Conservation (phyloP, 202 grass and related monocot species). For the Elaeis oleifera region DNA sequence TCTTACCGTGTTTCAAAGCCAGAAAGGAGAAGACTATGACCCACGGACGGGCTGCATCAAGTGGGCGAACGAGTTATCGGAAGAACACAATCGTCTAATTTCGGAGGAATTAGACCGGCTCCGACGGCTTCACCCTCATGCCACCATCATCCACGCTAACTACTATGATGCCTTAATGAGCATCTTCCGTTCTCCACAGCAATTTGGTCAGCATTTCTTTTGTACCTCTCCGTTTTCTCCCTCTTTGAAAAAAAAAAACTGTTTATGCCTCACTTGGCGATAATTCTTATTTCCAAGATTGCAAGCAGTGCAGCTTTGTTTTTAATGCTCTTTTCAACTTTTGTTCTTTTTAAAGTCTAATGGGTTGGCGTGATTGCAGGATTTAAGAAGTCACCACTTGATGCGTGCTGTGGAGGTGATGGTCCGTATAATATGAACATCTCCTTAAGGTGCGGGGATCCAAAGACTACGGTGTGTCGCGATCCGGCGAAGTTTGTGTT, state of each 20-base stretch:
- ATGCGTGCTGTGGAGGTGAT: slow-evolving; percentile 11
- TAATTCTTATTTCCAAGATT: too few species aligned
- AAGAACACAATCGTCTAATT: slow-evolving; percentile 29
- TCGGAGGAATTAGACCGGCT: slow-evolving; percentile 17
- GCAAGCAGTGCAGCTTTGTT: too few species aligned
- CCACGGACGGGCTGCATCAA: slow-evolving; percentile 21
- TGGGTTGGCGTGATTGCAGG: neutral
- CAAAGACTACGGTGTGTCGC: neutral
- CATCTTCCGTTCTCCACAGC: neutral
- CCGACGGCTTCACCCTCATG: slow-evolving; percentile 25
- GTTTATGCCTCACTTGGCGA: too few species aligned
- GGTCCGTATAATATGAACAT: slow-evolving; percentile 2
- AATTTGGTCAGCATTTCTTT: neutral
- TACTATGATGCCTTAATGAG: slow-evolving; percentile 34
- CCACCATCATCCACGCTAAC: slow-evolving; percentile 39
- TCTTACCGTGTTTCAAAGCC: slow-evolving; percentile 32
- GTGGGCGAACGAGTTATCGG: slow-evolving; percentile 40
- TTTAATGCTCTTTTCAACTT: too few species aligned
- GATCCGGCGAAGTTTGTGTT: neutral
- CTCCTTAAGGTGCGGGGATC: neutral
- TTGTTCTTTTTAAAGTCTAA: too few species aligned
- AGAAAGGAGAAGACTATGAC: slow-evolving; percentile 1
- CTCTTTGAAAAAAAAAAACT: too few species aligned
- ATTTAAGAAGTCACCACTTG: neutral
- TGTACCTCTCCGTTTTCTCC: too few species aligned